These are phyloP conservation scores for Mangifera indica DNA, from an alignment of 345 rosid genomes.

Conservation along the genomic window DNA sequence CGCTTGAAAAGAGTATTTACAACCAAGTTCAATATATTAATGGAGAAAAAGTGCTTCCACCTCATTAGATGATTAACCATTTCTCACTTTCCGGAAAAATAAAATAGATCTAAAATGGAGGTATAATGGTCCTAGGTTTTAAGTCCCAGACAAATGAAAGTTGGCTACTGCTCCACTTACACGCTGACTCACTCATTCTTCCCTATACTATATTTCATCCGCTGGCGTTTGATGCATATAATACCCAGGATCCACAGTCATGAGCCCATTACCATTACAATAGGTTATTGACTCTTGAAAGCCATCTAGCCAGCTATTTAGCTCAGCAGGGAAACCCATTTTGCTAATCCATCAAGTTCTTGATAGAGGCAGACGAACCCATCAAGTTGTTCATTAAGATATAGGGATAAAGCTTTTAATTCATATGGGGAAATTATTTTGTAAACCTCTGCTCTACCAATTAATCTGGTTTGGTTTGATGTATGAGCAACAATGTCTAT, in stretches of 20 bases:
- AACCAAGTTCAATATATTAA: neutral
- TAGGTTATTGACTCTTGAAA: neutral
- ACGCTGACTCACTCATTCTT: neutral
- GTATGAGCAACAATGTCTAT: no score
- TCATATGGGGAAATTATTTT: no score
- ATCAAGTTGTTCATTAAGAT: neutral
- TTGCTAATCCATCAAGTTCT: no score
- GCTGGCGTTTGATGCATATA: neutral
- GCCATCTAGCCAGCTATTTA: no score
- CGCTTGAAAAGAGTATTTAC: neutral
- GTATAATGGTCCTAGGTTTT: slow-evolving; percentile 34
- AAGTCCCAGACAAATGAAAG: slow-evolving; percentile 27
- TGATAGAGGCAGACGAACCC: no score
- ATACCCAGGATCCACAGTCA: neutral
- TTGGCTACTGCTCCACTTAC: slow-evolving; percentile 21
- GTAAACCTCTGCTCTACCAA: no score
- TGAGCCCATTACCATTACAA: neutral
- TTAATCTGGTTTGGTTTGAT: no score
- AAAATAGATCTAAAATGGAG: slow-evolving; percentile 16
- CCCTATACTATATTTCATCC: neutral
- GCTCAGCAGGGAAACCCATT: no score
- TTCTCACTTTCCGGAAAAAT: neutral
- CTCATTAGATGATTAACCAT: slow-evolving; percentile 11
- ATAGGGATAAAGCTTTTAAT: neutral
- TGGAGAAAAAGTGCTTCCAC: slow-evolving; percentile 8